These are phyloP conservation scores for Kandelia obovata DNA, from an alignment of 345 rosid species.

Conservation along the genomic window DNA sequence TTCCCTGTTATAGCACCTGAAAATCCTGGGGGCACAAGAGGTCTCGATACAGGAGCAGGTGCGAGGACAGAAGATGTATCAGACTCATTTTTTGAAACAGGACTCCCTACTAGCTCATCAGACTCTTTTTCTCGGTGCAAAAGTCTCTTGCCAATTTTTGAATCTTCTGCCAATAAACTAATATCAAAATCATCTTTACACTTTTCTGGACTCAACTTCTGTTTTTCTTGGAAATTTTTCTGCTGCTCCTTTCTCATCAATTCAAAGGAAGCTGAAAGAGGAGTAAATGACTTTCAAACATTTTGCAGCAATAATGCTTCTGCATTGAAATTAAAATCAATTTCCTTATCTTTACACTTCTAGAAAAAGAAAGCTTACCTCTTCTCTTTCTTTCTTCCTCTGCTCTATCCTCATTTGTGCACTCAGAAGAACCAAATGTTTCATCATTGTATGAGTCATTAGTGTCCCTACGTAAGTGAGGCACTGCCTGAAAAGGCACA, in stretches of 20 bases:
- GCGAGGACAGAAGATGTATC: slow-evolving; percentile 38
- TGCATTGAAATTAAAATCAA: not conserved
- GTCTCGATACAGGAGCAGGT: slow-evolving; percentile 63
- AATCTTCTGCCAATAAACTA: slow-evolving; percentile 52
- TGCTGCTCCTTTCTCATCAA: slow-evolving; percentile 93
- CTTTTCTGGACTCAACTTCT: slow-evolving; percentile 55
- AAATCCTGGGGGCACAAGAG: slow-evolving; percentile 98
- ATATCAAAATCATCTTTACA: slow-evolving; percentile 62
- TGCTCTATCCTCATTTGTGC: slow-evolving; percentile 73
- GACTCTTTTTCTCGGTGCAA: slow-evolving; percentile 35
- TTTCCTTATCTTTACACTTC: slow-evolving; percentile 2
- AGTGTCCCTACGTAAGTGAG: slow-evolving; percentile 60
- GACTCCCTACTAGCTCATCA: slow-evolving; percentile 33
- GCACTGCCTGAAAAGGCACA: slow-evolving; percentile 57
- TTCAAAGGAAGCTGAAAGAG: slow-evolving; percentile 77
- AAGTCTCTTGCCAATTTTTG: slow-evolving; percentile 53
- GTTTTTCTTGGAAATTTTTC: slow-evolving; percentile 75
- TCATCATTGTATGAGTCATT: slow-evolving; percentile 79
- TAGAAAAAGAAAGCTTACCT: slow-evolving; percentile 45
- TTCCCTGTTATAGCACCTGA: slow-evolving; percentile 42
- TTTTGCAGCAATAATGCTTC: not conserved
- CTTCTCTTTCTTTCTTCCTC: slow-evolving; percentile 97
- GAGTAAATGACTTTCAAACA: slow-evolving; percentile 19
- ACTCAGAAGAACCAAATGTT: slow-evolving; percentile 89
- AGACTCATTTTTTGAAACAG: slow-evolving; percentile 26